Conservation (phyloP, 257 asterid species). For the Solanum microdontum region DNA sequence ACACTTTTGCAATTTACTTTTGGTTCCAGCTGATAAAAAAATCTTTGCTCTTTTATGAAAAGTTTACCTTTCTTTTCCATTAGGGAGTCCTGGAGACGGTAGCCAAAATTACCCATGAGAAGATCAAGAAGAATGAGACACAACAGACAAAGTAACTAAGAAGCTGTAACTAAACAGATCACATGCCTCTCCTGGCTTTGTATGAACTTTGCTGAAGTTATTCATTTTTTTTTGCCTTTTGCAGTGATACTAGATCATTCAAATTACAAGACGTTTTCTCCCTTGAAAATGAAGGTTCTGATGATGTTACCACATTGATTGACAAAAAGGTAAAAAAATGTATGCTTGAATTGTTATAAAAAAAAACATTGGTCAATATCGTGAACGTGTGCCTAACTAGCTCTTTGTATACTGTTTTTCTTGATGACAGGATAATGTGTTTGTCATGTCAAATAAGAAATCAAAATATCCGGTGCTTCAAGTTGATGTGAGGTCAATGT, state of each 20-base stretch:
- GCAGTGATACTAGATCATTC: slow-evolving; percentile 63
- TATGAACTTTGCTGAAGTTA: neutral
- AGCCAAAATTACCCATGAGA: slow-evolving; percentile 75
- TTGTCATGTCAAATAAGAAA: slow-evolving; percentile 89
- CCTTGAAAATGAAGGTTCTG: slow-evolving; percentile 65
- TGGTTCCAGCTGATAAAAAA: neutral
- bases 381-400: neutral
- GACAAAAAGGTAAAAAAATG: slow-evolving; percentile 53
- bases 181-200: neutral
- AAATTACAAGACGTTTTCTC: slow-evolving; percentile 74
- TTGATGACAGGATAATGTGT: slow-evolving; percentile 63
- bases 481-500: slow-evolving; percentile 69
- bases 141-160: slow-evolving; percentile 59
- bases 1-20: neutral
- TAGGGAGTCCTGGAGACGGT: slow-evolving; percentile 94
- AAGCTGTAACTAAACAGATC: neutral
- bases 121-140: slow-evolving; percentile 69
- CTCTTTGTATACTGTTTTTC: slow-evolving; percentile 1
- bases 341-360: neutral
- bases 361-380: neutral
- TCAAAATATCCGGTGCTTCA: slow-evolving; percentile 92
- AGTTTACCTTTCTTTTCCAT: slow-evolving; percentile 5
- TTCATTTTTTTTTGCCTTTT: neutral
- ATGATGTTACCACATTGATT: slow-evolving; percentile 58
- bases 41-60: neutral